A percentile compares a stretch with the other conserved stretches of the same genome.
phyloP scores from a whole-genome alignment of 2,329 filamentous ascomycete genomes.

The Diaporthe sp. region DNA sequence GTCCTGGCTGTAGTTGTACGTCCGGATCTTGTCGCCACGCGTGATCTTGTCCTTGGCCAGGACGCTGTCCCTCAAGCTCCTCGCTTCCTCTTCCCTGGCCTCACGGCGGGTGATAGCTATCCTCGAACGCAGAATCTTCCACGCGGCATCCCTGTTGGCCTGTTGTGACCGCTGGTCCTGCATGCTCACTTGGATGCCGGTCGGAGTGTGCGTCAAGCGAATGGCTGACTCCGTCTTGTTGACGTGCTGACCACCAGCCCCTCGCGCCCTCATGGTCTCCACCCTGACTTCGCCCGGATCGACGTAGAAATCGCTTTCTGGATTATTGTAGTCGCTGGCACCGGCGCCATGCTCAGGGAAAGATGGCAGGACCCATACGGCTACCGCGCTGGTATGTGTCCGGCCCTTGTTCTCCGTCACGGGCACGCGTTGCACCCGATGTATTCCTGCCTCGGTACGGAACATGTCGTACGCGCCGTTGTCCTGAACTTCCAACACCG shows the following conservation, averaged over 20 bases:
- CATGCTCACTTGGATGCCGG: conserved; percentile 88
- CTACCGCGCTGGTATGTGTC: conserved; percentile 93
- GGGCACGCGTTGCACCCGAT: conserved; percentile 93
- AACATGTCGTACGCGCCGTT: conserved; percentile 85
- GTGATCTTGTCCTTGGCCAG: conserved; percentile 87
- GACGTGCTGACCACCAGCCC: conserved; percentile 96
- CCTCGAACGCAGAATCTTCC: conserved; percentile 85
- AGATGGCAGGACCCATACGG: conserved; percentile 91
- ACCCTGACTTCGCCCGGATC: conserved; percentile 84
- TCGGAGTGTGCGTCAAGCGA: conserved; percentile 90
- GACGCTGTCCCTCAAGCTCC: conserved; percentile 81
- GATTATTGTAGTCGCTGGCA: conserved; percentile 77
- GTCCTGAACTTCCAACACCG: conserved; percentile 85
- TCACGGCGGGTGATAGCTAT: conserved; percentile 86
- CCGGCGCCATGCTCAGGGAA: conserved; percentile 73
- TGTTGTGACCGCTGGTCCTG: conserved; percentile 94
- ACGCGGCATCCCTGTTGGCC: conserved; percentile 88
- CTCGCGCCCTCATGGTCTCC: conserved; percentile 92
- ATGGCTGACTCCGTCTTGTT: conserved; percentile 99
- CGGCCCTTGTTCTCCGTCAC: conserved; percentile 92
- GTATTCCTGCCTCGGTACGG: conserved; percentile 91
- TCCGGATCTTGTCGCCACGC: conserved; percentile 92
- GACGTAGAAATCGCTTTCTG: conserved; percentile 92
- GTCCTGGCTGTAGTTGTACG: conserved; percentile 84
- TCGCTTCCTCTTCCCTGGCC: conserved; percentile 84